These are phyloP conservation scores for Phaeoacremonium minimum DNA, from an alignment of 2,329 filamentous ascomycete species.

Conservation along the genomic window DNA sequence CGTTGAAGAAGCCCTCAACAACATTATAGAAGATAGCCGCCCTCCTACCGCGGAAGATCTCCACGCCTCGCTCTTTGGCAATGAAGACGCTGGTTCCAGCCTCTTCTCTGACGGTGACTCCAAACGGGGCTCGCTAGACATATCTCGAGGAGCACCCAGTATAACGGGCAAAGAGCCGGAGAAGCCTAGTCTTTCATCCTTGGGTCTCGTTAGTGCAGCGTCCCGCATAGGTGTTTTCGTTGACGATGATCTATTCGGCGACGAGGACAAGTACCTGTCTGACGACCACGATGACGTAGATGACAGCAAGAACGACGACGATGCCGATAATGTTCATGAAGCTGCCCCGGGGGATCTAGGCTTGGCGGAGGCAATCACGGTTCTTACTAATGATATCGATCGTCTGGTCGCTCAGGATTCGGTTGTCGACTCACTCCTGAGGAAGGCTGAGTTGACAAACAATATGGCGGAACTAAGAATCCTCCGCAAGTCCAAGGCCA, in stretches of 20 bases:
- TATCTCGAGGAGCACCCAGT: conserved; percentile 18
- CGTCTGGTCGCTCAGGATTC: conserved; percentile 82
- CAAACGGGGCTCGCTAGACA: conserved; percentile 36
- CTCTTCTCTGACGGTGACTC: conserved; percentile 54
- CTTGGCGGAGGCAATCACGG: conserved; percentile 85
- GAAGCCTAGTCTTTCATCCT: conserved; percentile 84
- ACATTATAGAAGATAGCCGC: conserved; percentile 80
- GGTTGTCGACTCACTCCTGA: conserved; percentile 84
- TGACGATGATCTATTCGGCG: conserved; percentile 87
- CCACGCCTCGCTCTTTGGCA: conserved; percentile 62
- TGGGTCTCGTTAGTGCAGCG: conserved; percentile 84
- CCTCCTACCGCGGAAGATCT: conserved; percentile 61
- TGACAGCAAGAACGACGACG: conserved; percentile 51
- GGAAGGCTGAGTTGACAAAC: conserved; percentile 95
- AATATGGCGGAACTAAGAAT: conserved; percentile 93
- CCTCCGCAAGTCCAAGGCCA: conserved; percentile 87
- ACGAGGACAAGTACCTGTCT: conserved; percentile 79
- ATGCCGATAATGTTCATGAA: conserved; percentile 83
- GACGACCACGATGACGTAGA: conserved; percentile 78
- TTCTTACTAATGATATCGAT: conserved; percentile 85
- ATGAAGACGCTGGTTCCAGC: conserved; percentile 45
- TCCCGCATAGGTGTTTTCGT: conserved; percentile 89
- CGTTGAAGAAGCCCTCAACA: conserved; percentile 86
- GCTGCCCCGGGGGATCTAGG: conserved; percentile 93
- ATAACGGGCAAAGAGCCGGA: conserved; percentile 40